Base-by-base conservation (phyloP, 2,329 filamentous ascomycete species). In the Colletotrichum sidae region DNA sequence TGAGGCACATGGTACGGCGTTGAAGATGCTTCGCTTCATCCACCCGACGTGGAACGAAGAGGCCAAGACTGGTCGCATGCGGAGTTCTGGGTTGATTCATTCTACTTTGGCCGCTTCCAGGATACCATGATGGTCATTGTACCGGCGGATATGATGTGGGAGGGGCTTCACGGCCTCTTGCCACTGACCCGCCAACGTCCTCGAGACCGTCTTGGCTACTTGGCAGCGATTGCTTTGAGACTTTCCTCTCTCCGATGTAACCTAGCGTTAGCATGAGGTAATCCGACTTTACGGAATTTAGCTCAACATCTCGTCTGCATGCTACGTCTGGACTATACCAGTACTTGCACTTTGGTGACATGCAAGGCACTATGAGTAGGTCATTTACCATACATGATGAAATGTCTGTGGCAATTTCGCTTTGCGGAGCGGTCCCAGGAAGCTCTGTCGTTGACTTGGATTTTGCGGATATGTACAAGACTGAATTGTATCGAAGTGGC, bases 1-100 rank as follows among this genome's bases (percentile, higher is more conserved):
- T 54, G 51, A 49, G 39, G 25, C 47, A 61, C 56, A 66, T 49
- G 55, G 41, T 55, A 57, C 13, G 64, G 64, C 64, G 64, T 67
- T 67, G 54, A 44, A 55, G 34, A 46, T 59, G 51, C 38, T 51
- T 53, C 50, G 53, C 45, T 67, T 38, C 61, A 47, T 47, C 44
- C 49, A 60, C 55, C 54, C 34, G 17, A 38, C 10, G 50, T 45
- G 44, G 44, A 15, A 25, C 44, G 54, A 37, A 42, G 63, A 65
- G 25, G 25, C 42, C 50, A 53, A 63, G 60, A 65, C 53, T 50
- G 60, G 60, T 42, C 54, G 15, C 41, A 34, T 54, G 55, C 54
- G 64, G 64, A 65, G 64, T 67, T 67, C 54, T 35, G 64, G 64
- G 47, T 50, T 67, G 49, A 65, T 25, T 25, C 25, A 25, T 67